These are phyloP conservation scores for Lithocarpus polystachyus DNA, from an alignment of 306 rosid genomes.

Conservation along the genomic window DNA sequence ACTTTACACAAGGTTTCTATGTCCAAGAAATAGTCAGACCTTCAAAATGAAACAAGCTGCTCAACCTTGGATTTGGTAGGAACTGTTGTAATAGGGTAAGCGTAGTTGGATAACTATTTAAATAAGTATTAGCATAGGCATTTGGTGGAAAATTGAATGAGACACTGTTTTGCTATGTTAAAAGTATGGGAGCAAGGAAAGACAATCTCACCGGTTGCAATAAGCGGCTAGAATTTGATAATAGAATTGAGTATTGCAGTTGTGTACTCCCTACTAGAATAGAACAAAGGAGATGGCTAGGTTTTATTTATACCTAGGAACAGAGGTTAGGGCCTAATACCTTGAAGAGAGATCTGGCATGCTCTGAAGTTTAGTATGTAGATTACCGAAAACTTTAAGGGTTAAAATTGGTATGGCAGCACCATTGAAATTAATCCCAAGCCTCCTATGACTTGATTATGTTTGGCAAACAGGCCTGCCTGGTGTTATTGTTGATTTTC, in stretches of 20 bases:
- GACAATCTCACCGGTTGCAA: background rate
- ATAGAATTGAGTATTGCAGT: background rate
- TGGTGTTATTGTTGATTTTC: background rate
- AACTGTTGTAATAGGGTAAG: too few relatives aligned
- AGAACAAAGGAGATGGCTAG: background rate
- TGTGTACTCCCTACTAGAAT: background rate
- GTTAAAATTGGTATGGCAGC: background rate
- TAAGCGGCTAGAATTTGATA: background rate
- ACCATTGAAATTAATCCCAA: background rate
- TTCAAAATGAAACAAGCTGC: background rate
- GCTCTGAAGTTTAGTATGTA: background rate
- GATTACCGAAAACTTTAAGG: background rate
- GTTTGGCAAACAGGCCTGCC: background rate
- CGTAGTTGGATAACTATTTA: too few relatives aligned
- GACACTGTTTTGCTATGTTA: background rate
- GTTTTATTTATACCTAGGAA: background rate
- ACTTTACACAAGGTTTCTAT: background rate
- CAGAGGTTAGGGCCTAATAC: background rate
- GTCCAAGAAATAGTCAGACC: background rate
- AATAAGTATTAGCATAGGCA: too few relatives aligned
- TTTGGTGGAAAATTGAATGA: background rate
- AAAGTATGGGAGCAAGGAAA: background rate
- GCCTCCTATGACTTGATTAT: background rate
- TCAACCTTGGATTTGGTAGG: background rate
- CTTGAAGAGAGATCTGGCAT: background rate